Base-by-base conservation (phyloP, 73 alveolate genomes). In the Durusdinium trenchii region DNA sequence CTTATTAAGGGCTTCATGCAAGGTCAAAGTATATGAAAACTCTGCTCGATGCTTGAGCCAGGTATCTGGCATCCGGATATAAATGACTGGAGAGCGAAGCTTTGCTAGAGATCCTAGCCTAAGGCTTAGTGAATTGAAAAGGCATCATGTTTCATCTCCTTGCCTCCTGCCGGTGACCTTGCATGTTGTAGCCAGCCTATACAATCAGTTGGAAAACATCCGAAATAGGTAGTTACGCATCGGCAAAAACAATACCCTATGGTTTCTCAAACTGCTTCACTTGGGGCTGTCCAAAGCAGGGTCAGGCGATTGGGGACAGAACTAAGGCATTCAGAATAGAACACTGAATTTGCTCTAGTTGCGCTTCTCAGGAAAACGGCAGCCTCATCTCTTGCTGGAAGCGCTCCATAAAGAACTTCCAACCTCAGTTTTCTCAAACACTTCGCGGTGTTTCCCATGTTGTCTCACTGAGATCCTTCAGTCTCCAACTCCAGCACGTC, bases 151-250 rank as follows among this genome's bases (percentile, higher is more conserved):
- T 38, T 62, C 32, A 9, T 48, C 57, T 23, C 23, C 43, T 26
- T 75, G 50, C 98, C 98, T 91, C 78, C 76, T 91, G 98, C 32
- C 98, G 85, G 89, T 91, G 98, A 57, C 60, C 98, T 69, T 78
- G 98, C 98, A 91, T 91, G 67, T 91, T 89, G 48, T 91, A 91
- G 36, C 98, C 98, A 28, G 89, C 98, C 96, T 90, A 12, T 47
- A 71, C 61, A 67, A 60, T n/a, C n/a, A n/a, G n/a, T n/a, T n/a
- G n/a, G n/a, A n/a, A n/a, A n/a, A n/a, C n/a, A n/a, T n/a, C n/a
- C n/a, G n/a, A n/a, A n/a, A n/a, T n/a, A n/a, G n/a, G n/a, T n/a
- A n/a, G n/a, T n/a, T n/a, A n/a, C n/a, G n/a, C n/a, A n/a, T n/a
- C n/a, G n/a, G n/a, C n/a, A n/a, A n/a, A n/a, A n/a, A 60, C 18